A percentile compares a stretch with the other conserved stretches of the same genome.
These are phyloP conservation scores for Coemansia sp. DNA, from an alignment of 192 early-diverging fungal species.

Conservation along the genomic window DNA sequence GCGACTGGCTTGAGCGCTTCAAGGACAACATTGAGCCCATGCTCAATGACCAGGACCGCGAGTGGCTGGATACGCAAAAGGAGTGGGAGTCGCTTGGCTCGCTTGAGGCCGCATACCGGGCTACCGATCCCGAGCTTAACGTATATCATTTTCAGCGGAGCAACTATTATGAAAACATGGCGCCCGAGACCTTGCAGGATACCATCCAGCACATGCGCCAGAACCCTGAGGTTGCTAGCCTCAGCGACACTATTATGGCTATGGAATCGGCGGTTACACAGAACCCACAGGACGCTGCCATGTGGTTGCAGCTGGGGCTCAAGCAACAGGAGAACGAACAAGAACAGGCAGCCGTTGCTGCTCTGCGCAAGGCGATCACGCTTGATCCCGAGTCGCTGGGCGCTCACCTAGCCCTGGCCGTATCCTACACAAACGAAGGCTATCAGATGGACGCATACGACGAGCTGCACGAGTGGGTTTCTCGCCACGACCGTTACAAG, in stretches of 20 bases:
- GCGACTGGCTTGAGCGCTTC: conserved; percentile 68
- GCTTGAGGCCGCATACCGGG: conserved; percentile 35
- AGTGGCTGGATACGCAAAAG: conserved; percentile 72
- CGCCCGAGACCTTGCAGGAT: conserved; percentile 43
- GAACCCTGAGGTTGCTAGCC: conserved; percentile 54
- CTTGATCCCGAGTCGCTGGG: conserved; percentile 73
- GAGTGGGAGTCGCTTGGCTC: conserved; percentile 62
- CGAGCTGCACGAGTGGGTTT: conserved; percentile 84
- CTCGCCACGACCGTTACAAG: conserved; percentile 69
- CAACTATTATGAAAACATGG: conserved; percentile 32
- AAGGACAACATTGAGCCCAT: conserved; percentile 68
- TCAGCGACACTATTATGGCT: conserved; percentile 85
- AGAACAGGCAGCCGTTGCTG: conserved; percentile 86
- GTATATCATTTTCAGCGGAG: conserved; percentile 68
- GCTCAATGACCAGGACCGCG: conserved; percentile 58
- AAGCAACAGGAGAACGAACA: conserved; percentile 97
- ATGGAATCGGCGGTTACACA: conserved; percentile 86
- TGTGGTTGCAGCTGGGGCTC: conserved; percentile 86
- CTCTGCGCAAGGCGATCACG: conserved; percentile 74
- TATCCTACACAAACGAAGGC: conserved; percentile 92
- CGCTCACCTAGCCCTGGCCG: conserved; percentile 81
- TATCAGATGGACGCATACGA: conserved; percentile 84
- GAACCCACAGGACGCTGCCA: conserved; percentile 69
- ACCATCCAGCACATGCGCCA: conserved; percentile 56
- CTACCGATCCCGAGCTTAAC: conserved; percentile 57